phyloP scores from a whole-genome alignment of 78 protist genomes.

The Thecamonas trahens region DNA sequence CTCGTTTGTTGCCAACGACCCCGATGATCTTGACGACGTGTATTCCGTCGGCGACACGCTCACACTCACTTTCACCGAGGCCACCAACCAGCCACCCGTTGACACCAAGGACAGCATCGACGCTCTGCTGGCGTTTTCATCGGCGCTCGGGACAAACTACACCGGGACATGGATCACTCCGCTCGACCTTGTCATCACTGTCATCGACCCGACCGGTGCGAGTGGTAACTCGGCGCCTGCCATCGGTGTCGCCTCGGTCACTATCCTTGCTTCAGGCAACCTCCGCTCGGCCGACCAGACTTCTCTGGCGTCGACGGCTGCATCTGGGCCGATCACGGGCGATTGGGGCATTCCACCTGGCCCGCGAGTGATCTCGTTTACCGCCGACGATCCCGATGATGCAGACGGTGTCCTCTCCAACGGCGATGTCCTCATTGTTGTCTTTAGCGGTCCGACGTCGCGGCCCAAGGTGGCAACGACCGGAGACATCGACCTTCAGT shows the following conservation, averaged over 20 bases:
- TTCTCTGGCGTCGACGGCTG: not conserved
- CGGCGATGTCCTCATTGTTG: not conserved
- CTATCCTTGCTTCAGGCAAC: not conserved
- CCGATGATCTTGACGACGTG: not conserved
- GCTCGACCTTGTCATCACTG: not conserved
- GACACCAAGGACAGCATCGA: not conserved
- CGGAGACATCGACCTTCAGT: not conserved
- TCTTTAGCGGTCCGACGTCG: not conserved
- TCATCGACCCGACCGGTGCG: not conserved
- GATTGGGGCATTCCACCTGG: constrained; percentile 3
- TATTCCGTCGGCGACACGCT: not conserved
- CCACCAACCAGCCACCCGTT: not conserved
- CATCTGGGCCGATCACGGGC: not conserved
- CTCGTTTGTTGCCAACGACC: not conserved
- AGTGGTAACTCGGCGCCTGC: not conserved
- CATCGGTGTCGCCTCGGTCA: not conserved
- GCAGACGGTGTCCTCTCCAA: not conserved
- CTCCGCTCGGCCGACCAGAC: not conserved
- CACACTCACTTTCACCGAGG: not conserved
- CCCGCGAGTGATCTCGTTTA: not conserved
- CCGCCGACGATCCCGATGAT: not conserved
- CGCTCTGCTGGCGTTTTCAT: not conserved
- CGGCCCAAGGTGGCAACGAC: not conserved
- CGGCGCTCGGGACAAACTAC: not conserved
- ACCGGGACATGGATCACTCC: not conserved